These are phyloP conservation scores for Mortierella sp. DNA, from an alignment of 371 early-diverging fungal species.

Conservation along the genomic window DNA sequence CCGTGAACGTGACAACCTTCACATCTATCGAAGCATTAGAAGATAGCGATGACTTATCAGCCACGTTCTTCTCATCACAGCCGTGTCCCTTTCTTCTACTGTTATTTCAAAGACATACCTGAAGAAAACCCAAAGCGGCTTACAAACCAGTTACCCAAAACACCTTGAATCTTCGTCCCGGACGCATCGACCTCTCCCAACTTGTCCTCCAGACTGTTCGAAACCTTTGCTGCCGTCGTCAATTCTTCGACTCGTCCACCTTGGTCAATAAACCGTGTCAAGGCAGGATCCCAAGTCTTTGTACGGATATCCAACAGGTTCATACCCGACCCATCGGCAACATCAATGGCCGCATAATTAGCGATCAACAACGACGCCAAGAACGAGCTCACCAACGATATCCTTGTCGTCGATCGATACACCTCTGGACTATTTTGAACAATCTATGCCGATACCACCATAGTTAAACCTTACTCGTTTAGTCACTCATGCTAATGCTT, in stretches of 20 bases:
- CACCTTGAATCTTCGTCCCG: slow-evolving; percentile 49
- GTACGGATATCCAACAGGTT: slow-evolving; percentile 81
- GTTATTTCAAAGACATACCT: slow-evolving; percentile 57
- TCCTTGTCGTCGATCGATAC: slow-evolving; percentile 62
- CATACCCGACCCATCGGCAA: slow-evolving; percentile 87
- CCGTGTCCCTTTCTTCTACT: too few species aligned
- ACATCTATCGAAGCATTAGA: slow-evolving; percentile 60
- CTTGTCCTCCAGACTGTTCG: slow-evolving; percentile 25
- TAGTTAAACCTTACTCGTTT: background rate
- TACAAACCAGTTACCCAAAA: slow-evolving; percentile 58
- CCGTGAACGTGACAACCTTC: slow-evolving; percentile 78
- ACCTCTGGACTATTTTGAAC: slow-evolving; percentile 29
- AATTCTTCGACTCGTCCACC: slow-evolving; percentile 17
- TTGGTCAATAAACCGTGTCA: slow-evolving; percentile 32
- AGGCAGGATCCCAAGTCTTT: slow-evolving; percentile 66
- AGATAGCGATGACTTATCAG: background rate
- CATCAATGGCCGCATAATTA: slow-evolving; percentile 74
- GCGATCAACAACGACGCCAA: slow-evolving; percentile 78
- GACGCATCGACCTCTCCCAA: slow-evolving; percentile 56
- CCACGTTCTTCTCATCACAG: background rate
- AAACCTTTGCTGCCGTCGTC: too few species aligned
- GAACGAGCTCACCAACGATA: slow-evolving; percentile 84
- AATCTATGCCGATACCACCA: slow-evolving; percentile 18
- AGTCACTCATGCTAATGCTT: background rate
- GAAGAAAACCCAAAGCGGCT: slow-evolving; percentile 61